Evolutionary conservation across 1,284 basidiomycete species (phyloP), one percentile per base, ranked within the genome.

Genomic region (Leccinum pachyderme): DNA sequence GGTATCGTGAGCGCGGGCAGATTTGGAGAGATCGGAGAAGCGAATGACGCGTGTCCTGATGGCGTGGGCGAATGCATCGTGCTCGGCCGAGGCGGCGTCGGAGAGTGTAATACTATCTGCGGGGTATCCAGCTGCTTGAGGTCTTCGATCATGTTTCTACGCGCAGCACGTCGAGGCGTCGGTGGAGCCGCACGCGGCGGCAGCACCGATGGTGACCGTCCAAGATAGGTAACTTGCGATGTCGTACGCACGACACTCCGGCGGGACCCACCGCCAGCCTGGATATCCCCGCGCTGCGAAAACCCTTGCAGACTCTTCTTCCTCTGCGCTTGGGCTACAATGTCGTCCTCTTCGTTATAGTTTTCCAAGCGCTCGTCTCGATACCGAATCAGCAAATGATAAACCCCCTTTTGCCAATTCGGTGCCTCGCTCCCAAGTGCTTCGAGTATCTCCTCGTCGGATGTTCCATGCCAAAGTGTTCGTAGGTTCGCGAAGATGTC

Each of bases 351-450:
- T 58, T 81, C 81, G 45, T 87, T 82, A 66, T 83, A 87, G 59
- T 86, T 80, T 66, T 88, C 84, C 43, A 91, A 71, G 58, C 83
- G 83, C 60, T 80, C 81, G 52, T 77, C 78, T 41, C 93, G 83
- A 73, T 95, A 96, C 61, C 86, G 85, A 54, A 87, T 77, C 11
- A 98, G 78, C 11, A 96, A 76, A 66, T 91, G 87, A 72, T 97
- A 98, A 49, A 96, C 89, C 0, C 90, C 90, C 72, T 97, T 97
- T 71, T 96, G 92, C 91, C 92, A 94, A 24, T 89, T 94, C 57
- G 85, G 83, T 56, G 85, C 82, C 46, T 75, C 65, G 62, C 76
- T 82, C 45, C 81, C 77, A 49, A 98, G 76, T 51, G 82, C 86
- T 47, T 81, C 76, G 52, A 86, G 77, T 51, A 98, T 85, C 28